These are phyloP conservation scores for Aspergillus latus DNA, from an alignment of 2,329 filamentous ascomycete species.

Conservation along the genomic window DNA sequence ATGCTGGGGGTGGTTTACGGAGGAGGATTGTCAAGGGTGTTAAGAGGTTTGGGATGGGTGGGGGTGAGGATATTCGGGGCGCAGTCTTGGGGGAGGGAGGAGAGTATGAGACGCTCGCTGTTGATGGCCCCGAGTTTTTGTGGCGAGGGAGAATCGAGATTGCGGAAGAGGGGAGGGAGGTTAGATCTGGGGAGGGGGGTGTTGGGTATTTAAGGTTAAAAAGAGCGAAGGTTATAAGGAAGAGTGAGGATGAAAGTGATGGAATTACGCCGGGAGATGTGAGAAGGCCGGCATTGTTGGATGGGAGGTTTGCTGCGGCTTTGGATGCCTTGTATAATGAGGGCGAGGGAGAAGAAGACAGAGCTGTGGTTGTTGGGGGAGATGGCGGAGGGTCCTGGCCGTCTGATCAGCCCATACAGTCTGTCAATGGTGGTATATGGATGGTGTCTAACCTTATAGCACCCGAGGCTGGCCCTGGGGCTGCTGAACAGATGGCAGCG, in stretches of 20 bases:
- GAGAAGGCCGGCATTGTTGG: conserved; percentile 64
- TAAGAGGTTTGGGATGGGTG: conserved; percentile 59
- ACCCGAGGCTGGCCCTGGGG: conserved; percentile 39
- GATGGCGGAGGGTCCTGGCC: conserved; percentile 2
- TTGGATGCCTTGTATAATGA: conserved; percentile 28
- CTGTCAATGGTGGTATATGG: conserved; percentile 29
- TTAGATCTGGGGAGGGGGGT: conserved; percentile 70
- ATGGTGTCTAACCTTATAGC: conserved; percentile 41
- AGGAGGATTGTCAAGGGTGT: conserved; percentile 50
- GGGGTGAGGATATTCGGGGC: conserved; percentile 57
- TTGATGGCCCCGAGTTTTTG: conserved; percentile 72
- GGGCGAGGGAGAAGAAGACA: not conserved
- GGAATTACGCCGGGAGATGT: conserved; percentile 28
- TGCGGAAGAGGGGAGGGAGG: conserved; percentile 51
- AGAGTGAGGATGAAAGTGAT: conserved; percentile 30
- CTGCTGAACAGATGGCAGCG: conserved; percentile 42
- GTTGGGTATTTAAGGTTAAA: conserved; percentile 69
- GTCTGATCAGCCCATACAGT: conserved; percentile 7
- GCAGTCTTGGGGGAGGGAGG: conserved; percentile 88
- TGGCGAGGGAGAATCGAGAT: conserved; percentile 73
- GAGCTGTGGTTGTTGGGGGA: not conserved
- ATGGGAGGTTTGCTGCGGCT: conserved; percentile 57
- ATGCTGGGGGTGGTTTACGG: conserved; percentile 49
- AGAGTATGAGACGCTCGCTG: conserved; percentile 89
- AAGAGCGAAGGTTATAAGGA: conserved; percentile 55